Percentiles rank a stretch among this genome's conserved stretches.
phyloP scores from a whole-genome alignment of 1,284 basidiomycete species.

The Cryptococcus sp. region DNA sequence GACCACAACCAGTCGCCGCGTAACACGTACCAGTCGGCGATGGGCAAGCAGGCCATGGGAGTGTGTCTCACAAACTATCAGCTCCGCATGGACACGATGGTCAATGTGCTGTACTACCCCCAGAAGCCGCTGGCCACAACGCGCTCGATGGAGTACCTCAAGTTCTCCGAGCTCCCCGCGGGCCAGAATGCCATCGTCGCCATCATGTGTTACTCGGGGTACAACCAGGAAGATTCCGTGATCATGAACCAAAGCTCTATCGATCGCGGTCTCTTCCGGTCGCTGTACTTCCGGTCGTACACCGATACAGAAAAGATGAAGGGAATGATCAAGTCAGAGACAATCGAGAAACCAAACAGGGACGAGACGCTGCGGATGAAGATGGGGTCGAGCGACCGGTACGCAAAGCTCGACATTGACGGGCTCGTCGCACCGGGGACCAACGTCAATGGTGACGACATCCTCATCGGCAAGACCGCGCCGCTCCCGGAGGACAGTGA shows the following conservation, averaged over 20 bases:
- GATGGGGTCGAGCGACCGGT: conserved; percentile 72
- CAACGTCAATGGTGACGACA: conserved; percentile 93
- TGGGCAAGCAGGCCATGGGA: conserved; percentile 99
- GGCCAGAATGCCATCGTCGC: conserved; percentile 98
- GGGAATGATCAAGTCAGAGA: conserved; percentile 85
- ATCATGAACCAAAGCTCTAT: conserved; percentile 99
- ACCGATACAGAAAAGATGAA: conserved; percentile 98
- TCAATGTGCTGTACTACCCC: conserved; percentile 95
- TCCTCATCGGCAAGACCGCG: conserved; percentile 98
- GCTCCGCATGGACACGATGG: conserved; percentile 98
- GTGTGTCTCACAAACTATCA: conserved; percentile 97
- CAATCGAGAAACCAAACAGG: conserved; percentile 94
- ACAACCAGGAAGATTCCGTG: conserved; percentile 99
- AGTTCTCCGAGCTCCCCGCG: conserved; percentile 94
- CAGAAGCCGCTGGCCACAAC: conserved; percentile 98
- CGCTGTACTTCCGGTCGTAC: conserved; percentile 97
- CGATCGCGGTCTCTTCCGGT: conserved; percentile 95
- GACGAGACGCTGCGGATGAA: conserved; percentile 95
- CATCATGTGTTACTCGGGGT: conserved; percentile 97
- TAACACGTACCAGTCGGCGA: conserved; percentile 98
- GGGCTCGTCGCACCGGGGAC: conserved; percentile 94
- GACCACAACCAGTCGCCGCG: conserved; percentile 99
- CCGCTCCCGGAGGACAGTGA: conserved; percentile 95
- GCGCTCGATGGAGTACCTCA: conserved; percentile 96
- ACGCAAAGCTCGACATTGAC: conserved; percentile 96